Conservation (phyloP, 306 rosid genomes). For the Clitoria ternatea region DNA sequence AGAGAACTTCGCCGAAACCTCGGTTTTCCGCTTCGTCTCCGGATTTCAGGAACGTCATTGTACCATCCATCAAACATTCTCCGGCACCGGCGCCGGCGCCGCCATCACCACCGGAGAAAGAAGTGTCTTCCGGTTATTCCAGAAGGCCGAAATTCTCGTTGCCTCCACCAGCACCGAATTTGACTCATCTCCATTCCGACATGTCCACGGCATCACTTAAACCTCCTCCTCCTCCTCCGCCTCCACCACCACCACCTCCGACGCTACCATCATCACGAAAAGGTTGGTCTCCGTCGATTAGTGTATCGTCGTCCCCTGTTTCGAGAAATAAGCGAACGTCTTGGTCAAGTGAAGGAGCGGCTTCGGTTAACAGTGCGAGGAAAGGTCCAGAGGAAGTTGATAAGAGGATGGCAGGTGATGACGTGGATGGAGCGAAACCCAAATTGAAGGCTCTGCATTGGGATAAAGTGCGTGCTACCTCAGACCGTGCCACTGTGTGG, state of each 20-base stretch:
- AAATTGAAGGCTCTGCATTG: conserved; percentile 92
- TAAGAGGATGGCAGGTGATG: conserved; percentile 41
- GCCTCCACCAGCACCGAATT: conserved; percentile 64
- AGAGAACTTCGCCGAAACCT: conserved; percentile 83
- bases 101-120: conserved; percentile 15
- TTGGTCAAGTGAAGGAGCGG: conserved; percentile 28
- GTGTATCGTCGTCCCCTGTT: conserved; percentile 16
- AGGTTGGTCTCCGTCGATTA: conserved; percentile 25
- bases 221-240: conserved; percentile 41
- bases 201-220: conserved; percentile 17
- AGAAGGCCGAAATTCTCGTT: conserved; percentile 60
- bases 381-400: conserved; percentile 22
- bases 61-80: conserved; percentile 31
- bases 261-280: conserved; percentile 17
- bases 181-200: conserved; percentile 55
- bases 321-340: conserved; percentile 31
- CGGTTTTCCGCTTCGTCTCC: conserved; percentile 49
- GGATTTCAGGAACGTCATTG: conserved; percentile 23
- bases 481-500: conserved; percentile 96
- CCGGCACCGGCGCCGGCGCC: conserved; percentile 23
- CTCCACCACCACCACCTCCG: conserved; percentile 33
- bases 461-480: conserved; percentile 97
- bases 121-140: conserved; percentile 23
- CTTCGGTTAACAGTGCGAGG: conserved; percentile 24
- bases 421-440: conserved; percentile 66